A percentile compares a stretch with the other conserved stretches of the same genome.
phyloP scores from a whole-genome alignment of 192 early-diverging fungal genomes.

The Dissophora globulifera region DNA sequence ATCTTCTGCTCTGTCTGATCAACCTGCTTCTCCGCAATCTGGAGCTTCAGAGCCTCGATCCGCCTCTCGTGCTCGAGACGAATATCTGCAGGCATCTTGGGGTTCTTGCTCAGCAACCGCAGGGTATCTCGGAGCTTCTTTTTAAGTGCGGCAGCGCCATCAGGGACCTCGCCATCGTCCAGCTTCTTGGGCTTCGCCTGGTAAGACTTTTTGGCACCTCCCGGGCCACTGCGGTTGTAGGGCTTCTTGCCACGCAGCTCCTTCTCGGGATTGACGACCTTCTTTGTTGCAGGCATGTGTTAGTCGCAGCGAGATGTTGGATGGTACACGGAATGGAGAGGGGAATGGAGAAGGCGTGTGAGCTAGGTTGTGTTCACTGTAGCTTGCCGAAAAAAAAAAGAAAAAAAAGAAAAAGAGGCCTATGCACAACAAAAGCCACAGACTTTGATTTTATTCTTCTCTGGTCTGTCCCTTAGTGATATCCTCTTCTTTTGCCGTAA shows the following conservation, averaged over 20 bases:
- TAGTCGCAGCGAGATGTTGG: no score
- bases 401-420: no score
- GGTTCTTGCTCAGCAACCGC: slow-evolving; percentile 37
- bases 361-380: no score
- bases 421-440: no score
- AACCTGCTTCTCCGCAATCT: slow-evolving; percentile 54
- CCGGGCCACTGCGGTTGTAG: slow-evolving; percentile 24
- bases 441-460: no score
- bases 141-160: slow-evolving; percentile 49
- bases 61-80: slow-evolving; percentile 47
- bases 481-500: no score
- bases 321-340: no score
- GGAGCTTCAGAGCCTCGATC: slow-evolving; percentile 57
- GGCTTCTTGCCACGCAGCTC: slow-evolving; percentile 51
- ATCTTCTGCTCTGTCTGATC: slow-evolving; percentile 56
- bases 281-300: slow-evolving; percentile 51
- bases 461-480: no score
- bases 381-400: no score
- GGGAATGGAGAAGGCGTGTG: no score
- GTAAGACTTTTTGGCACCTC: slow-evolving; percentile 24
- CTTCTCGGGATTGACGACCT: slow-evolving; percentile 51
- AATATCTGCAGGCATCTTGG: slow-evolving; percentile 53
- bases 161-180: slow-evolving; percentile 36
- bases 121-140: slow-evolving; percentile 59
- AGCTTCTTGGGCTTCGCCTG: slow-evolving; percentile 48